Base-by-base conservation (phyloP, 371 early-diverging fungal genomes). In the Sporodiniella umbellata region DNA sequence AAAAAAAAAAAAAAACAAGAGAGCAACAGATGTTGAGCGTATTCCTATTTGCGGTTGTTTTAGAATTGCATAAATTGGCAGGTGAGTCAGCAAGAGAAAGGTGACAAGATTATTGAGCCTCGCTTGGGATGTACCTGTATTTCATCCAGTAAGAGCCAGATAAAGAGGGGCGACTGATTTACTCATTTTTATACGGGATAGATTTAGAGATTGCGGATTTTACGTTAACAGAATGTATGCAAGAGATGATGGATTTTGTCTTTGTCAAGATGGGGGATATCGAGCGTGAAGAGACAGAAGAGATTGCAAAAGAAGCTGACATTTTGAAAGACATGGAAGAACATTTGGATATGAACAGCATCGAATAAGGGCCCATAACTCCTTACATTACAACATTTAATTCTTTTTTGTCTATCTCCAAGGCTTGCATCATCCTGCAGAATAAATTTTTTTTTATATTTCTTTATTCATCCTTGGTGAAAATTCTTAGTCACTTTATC, bases 171-270 rank as follows among this genome's bases (percentile, higher is more conserved):
- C 4, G 19, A 6, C 17, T 24, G 53, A n/a, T 33, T 45, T 6
- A 15, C 28, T 18, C 25, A 17, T 45, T 22, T 45, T 4, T 44
- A 23, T 15, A 24, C 12, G 1, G n/a, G 12, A 1, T 49, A 69
- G 71, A 46, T 25, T 49, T 48, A n/a, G 73, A 69, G 37, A 58
- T 69, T 39, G 48, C 64, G 3, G 75, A 75, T 24, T 75, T 69
- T 39, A 66, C 62, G 0, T 35, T 75, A 17, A 50, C 69, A 2
- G 53, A 44, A 14, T 64, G 65, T 46, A 35, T 66, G 0, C 42
- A 70, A 11, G 66, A 67, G 4, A 70, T 73, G 28, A 48, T 64
- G 43, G 52, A 62, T 2, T 70, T 65, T 48, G 58, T 70, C 26
- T 65, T 51, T 39, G 42, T 63, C 35, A 67, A 65, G 24, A 70